Base-by-base conservation (phyloP, 192 early-diverging fungal genomes). In the Coemansia erecta region DNA sequence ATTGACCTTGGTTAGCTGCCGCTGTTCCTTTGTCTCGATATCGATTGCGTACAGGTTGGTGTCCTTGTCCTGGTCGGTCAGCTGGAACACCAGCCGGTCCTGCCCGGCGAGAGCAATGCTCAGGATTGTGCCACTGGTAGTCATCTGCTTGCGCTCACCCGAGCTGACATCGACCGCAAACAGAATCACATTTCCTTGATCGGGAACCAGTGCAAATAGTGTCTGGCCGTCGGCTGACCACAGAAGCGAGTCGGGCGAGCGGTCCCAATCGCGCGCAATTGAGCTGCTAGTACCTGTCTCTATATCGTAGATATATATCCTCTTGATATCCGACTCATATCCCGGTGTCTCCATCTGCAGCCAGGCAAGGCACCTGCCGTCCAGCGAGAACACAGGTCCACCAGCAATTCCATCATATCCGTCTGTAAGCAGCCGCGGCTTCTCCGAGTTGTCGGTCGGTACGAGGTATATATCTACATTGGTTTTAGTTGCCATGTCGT, bases 291-390 rank as follows among this genome's bases (percentile, higher is more conserved):
- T 39, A 19, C 53, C 54, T 0, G 61, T 39, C 1, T 53, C 31
- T 4, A 64, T 45, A 43, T 73, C 59, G 49, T 84, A 68, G 26
- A 90, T 37, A 26, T 84, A 73, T 21, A 94, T 85, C 10, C 82
- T 73, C 52, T 87, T 88, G 46, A 77, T 83, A 53, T 90, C 91
- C 4, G 92, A 72, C 64, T 94, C 91, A 61, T 94, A 89, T 17
- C 85, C 81, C 3, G 85, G 85, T 41, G 69, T 82, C 48, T 81
- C 72, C 85, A 91, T 92, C 75, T 93, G 89, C 35, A 94, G 71
- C 73, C 88, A 94, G 6, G 88, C 85, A 31, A 94, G 53, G 22
- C 60, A 64, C 18, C 59, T 72, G n/a, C 90, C 91, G 23, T 87
- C 88, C 2, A 80, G 58, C 0, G 86, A 83, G 57, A 85, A 91